phyloP scores from a whole-genome alignment of 1,284 basidiomycete species.

The Malassezia psittaci region DNA sequence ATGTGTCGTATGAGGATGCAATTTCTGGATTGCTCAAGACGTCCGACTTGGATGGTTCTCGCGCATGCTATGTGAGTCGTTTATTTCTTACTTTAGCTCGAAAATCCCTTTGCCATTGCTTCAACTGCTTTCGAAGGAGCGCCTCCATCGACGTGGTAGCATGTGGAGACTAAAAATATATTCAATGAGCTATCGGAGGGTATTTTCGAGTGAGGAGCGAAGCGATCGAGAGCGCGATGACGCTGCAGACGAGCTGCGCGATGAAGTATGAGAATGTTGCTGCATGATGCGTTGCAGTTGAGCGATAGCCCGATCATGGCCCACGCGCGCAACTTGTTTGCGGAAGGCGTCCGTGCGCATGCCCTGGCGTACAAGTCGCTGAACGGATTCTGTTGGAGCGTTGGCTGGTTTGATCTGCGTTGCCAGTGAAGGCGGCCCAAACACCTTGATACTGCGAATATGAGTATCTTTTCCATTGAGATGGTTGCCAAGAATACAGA shows the following conservation, averaged over 20 bases:
- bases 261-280: background rate
- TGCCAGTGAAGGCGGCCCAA: conserved; percentile 52
- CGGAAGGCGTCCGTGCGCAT: conserved; percentile 7
- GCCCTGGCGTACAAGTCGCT: conserved; percentile 12
- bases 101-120: conserved; percentile 15
- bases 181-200: conserved; percentile 8
- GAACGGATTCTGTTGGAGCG: background rate
- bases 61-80: conserved; percentile 5
- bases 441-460: conserved; percentile 73
- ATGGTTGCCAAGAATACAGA: conserved; percentile 84
- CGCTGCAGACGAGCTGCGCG: background rate
- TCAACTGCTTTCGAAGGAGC: conserved; percentile 15
- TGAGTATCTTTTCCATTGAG: conserved; percentile 99
- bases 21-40: conserved; percentile 14
- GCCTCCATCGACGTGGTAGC: conserved; percentile 13
- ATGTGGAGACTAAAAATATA: conserved; percentile 7
- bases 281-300: conserved; percentile 16
- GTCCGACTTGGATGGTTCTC: conserved; percentile 14
- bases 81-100: background rate
- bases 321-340: conserved; percentile 13
- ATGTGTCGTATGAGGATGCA: conserved; percentile 14
- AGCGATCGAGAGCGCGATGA: background rate
- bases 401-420: background rate
- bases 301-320: conserved; percentile 4
- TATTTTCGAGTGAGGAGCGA: conserved; percentile 7